Percentiles rank a stretch among this genome's conserved stretches.
These are phyloP conservation scores for Psilocybe mexicana DNA, from an alignment of 1,284 basidiomycete genomes.

Conservation along the genomic window DNA sequence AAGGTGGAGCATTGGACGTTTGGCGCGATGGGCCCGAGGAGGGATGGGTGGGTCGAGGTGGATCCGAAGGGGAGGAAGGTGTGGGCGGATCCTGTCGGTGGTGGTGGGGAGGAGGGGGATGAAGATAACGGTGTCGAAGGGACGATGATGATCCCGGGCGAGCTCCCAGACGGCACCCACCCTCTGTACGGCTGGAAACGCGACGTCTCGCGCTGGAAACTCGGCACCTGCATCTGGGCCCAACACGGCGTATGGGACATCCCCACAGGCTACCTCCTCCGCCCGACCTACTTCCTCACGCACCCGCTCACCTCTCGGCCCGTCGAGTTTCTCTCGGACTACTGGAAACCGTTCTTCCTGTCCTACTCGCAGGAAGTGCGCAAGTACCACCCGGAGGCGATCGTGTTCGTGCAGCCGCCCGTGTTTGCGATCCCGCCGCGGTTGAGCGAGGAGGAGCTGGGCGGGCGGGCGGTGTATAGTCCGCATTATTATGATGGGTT, in stretches of 20 bases:
- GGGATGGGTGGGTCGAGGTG: conserved; percentile 72
- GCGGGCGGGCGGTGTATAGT: conserved; percentile 54
- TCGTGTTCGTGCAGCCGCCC: conserved; percentile 90
- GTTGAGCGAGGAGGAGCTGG: conserved; percentile 49
- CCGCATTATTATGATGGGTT: conserved; percentile 96
- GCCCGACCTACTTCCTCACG: conserved; percentile 78
- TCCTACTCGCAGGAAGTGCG: conserved; percentile 70
- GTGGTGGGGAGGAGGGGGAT: neutral
- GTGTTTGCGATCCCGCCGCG: conserved; percentile 85
- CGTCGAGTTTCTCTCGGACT: conserved; percentile 78
- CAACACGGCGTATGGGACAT: conserved; percentile 92
- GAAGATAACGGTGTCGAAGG: too few species aligned
- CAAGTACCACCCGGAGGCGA: conserved; percentile 77
- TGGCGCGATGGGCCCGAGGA: conserved; percentile 76
- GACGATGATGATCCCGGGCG: neutral
- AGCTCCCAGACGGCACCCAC: conserved; percentile 19
- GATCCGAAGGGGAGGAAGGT: conserved; percentile 81
- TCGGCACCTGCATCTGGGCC: conserved; percentile 92
- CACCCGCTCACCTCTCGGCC: conserved; percentile 38
- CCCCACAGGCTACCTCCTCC: conserved; percentile 65
- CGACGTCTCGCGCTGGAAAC: conserved; percentile 66
- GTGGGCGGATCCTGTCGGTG: conserved; percentile 56
- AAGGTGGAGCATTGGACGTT: conserved; percentile 89
- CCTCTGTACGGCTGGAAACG: conserved; percentile 80
- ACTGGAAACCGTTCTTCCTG: conserved; percentile 81